These are phyloP conservation scores for Collybia sordida DNA, from an alignment of 768 basidiomycete species.

Conservation along the genomic window DNA sequence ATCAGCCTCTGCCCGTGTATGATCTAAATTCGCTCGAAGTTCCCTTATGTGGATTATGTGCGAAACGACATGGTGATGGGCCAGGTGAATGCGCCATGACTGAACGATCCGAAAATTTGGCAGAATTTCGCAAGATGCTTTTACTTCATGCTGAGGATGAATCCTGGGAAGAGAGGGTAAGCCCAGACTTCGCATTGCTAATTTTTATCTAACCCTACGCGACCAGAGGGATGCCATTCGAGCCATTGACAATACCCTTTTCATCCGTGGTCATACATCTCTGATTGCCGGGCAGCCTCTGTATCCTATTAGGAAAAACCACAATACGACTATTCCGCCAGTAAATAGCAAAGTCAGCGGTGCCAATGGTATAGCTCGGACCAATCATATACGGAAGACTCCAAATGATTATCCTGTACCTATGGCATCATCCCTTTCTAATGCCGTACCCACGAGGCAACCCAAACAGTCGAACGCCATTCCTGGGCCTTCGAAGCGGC, in stretches of 20 bases:
- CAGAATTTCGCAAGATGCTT: conserved; percentile 68
- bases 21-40: conserved; percentile 11
- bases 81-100: conserved; percentile 61
- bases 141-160: conserved; percentile 66
- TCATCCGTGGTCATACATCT: conserved; percentile 51
- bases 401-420: neutral
- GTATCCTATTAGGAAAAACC: conserved; percentile 39
- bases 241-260: conserved; percentile 67
- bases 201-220: neutral
- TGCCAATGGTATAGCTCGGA: neutral
- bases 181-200: conserved; percentile 8
- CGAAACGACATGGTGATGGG: conserved; percentile 44
- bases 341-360: neutral
- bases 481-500: conserved; percentile 33
- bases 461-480: conserved; percentile 3
- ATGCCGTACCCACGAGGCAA: neutral
- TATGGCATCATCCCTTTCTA: neutral
- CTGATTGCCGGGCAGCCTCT: conserved; percentile 67
- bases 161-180: conserved; percentile 62
- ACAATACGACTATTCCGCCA: neutral
- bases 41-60: conserved; percentile 63
- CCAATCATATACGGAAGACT: neutral
- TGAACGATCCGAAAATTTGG: conserved; percentile 60
- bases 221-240: conserved; percentile 56
- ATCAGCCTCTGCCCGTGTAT: conserved; percentile 10